Evolutionary conservation across 306 rosid genomes (phyloP), one percentile per base, ranked within the genome.

Genomic region (Vicia faba): DNA sequence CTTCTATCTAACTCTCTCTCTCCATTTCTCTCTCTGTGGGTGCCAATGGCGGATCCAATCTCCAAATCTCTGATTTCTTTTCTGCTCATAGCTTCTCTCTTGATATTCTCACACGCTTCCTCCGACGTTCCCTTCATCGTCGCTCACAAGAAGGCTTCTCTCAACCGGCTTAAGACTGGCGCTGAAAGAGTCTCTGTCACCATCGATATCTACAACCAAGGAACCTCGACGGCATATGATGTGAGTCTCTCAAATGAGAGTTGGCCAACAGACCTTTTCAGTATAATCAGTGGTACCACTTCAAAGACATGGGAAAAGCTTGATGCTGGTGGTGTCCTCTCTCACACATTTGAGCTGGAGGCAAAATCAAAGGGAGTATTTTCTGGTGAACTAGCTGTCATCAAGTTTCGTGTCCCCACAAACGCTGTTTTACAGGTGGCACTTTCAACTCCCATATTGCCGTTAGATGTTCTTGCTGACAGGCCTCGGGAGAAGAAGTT

Each of bases 151-250:
- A 93, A 93, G 88, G 97, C 92, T 33, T 41, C 96, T 38, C 97
- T 93, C 73, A 88, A 77, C 71, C 74, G 99, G 72, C 88, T 90
- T 73, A 93, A 93, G 81, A 79, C 97, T 48, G 99, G 97, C 72
- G 80, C 81, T 51, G 99, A 93, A 71, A 93, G 91, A 55, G 92
- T 90, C 74, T 69, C 86, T 14, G 99, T 93, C 72, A 69, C 97
- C 77, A 77, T 93, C 79, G 97, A 93, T n/a, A 80, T 93, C 82
- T 93, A 85, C 85, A 93, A 93, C 69, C 97, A 90, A 82, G 99
- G 99, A 83, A 75, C 90, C 61, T 84, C 92, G 99, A 85, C 97
- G 3, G 96, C 96, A 5, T 93, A 93, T 66, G 99, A 93, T 67
- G 88, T 90, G 35, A 90, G 88, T 78, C 85, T 90, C 77, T 41